Evolutionary conservation across 192 early-diverging fungal species (phyloP), one percentile per base, ranked within the genome.

Genomic region (Backusella tuberculispora): DNA sequence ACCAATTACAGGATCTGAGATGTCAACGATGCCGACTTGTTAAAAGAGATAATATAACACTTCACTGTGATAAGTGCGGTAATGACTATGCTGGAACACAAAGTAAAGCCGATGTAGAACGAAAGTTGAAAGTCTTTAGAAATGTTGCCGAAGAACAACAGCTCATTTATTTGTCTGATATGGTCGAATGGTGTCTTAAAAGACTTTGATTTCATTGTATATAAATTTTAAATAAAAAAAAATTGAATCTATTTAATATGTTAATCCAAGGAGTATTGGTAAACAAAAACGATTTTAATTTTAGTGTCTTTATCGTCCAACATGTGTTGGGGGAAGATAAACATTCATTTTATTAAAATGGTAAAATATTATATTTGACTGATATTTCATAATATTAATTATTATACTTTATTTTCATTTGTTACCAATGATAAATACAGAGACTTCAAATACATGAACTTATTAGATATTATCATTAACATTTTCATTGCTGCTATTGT

Each of bases 1-100:
- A 92, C 85, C 96, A 99, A 81, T 84, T 92, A 66, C 97, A 99
- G 81, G 96, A 97, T 66, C 68, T 96, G 53, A 84, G 85, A 26
- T 99, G 97, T 78, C 72, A 79, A 15, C 92, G 92, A 65, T 99
- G 97, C 67, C 84, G 89, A 12, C 75, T 88, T 76, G 90, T 97
- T 66, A 95, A 94, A 69, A 88, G 87, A 12, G 92, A 96, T 60
- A 92, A 96, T 53, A 73, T 98, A 74, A 79, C 87, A 14, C 69
- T 85, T 6, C 85, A 91, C 72, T 98, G 96, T 76, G 80, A 89
- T 6, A 63, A 72, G 7, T 98, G 96, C 73, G 88, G 90, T 0
- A 92, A 93, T 29, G 77, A 83, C 43, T 93, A 91, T 72, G 76
- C 77, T 1, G 85, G 84, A 5, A 83, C 81, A 13, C 75, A 84